These are phyloP conservation scores for Entoloma clypeatum DNA, from an alignment of 1,284 basidiomycete species.

Conservation along the genomic window DNA sequence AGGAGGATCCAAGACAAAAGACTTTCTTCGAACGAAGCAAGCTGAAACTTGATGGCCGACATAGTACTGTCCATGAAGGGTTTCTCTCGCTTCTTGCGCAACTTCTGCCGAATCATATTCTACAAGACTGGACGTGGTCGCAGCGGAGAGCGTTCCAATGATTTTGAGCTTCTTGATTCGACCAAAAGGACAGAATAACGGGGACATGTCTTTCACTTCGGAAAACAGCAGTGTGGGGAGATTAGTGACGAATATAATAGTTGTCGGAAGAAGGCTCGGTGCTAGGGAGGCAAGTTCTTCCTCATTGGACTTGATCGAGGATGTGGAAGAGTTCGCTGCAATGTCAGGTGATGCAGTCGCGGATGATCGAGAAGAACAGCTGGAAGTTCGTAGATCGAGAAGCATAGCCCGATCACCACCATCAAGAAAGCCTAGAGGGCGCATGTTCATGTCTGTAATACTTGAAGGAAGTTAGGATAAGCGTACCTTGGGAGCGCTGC, in stretches of 20 bases:
- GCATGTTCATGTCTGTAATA: conserved; percentile 7
- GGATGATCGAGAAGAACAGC: conserved; percentile 27
- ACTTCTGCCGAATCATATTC: conserved; percentile 51
- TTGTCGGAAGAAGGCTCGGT: conserved; percentile 39
- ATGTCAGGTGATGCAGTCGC: conserved; percentile 21
- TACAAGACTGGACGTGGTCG: conserved; percentile 53
- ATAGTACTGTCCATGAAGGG: conserved; percentile 58
- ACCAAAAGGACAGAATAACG: conserved; percentile 71
- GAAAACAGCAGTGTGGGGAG: conserved; percentile 65
- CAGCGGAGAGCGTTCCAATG: conserved; percentile 30
- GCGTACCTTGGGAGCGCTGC: conserved; percentile 69
- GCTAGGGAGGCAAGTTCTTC: conserved; percentile 31
- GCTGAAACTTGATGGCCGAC: conserved; percentile 45
- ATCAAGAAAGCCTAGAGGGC: conserved; percentile 63
- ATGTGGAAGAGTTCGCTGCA: conserved; percentile 25
- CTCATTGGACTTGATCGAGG: conserved; percentile 27
- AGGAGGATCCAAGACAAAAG: conserved; percentile 20
- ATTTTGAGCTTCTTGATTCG: conserved; percentile 54
- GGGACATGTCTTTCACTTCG: conserved; percentile 59
- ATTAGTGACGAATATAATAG: conserved; percentile 59
- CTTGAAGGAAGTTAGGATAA: background rate
- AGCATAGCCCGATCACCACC: conserved; percentile 71
- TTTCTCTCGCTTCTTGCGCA: conserved; percentile 60
- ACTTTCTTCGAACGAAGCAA: conserved; percentile 38
- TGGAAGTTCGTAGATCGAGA: conserved; percentile 44